Evolutionary conservation across 2,329 filamentous ascomycete genomes (phyloP).

Genomic region (Alternaria gansuensis): DNA sequence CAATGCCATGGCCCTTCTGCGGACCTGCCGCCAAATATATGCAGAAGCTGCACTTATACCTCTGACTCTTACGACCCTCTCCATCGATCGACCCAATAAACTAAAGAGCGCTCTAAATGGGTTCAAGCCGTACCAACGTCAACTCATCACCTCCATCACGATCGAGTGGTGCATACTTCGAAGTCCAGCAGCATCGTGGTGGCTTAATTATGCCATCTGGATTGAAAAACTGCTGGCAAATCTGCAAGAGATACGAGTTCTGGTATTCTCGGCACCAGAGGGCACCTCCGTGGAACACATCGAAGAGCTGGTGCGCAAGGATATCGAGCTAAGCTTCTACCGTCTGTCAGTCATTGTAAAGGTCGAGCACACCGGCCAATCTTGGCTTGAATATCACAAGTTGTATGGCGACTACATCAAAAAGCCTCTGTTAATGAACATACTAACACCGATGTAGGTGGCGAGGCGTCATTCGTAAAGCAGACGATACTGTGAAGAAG

Average conservation of each 20-base stretch:
- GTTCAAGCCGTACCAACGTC: neutral
- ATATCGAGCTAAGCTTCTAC: neutral
- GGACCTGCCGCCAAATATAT: slow-evolving; percentile 27
- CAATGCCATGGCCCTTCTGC: slow-evolving; percentile 9
- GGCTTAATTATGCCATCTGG: too few relatives aligned
- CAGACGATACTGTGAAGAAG: neutral
- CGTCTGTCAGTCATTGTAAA: neutral
- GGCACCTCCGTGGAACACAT: too few relatives aligned
- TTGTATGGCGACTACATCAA: too few relatives aligned
- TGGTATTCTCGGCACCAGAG: neutral
- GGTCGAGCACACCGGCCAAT: neutral
- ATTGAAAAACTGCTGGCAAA: neutral
- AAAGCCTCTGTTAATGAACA: too few relatives aligned
- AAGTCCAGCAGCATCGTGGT: too few relatives aligned
- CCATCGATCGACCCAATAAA: neutral
- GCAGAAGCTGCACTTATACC: slow-evolving; percentile 16
- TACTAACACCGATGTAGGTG: neutral
- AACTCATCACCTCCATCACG: neutral
- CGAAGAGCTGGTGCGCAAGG: neutral
- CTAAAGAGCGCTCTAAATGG: neutral
- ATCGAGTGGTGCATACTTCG: accelerated
- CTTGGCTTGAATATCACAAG: neutral
- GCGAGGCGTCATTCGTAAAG: neutral
- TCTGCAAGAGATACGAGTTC: neutral
- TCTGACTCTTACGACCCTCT: slow-evolving; percentile 1